A percentile compares a stretch with the other conserved stretches of the same genome.
Conservation (phyloP, 495 filamentous ascomycete species). For the Aspergillus cavernicola region DNA sequence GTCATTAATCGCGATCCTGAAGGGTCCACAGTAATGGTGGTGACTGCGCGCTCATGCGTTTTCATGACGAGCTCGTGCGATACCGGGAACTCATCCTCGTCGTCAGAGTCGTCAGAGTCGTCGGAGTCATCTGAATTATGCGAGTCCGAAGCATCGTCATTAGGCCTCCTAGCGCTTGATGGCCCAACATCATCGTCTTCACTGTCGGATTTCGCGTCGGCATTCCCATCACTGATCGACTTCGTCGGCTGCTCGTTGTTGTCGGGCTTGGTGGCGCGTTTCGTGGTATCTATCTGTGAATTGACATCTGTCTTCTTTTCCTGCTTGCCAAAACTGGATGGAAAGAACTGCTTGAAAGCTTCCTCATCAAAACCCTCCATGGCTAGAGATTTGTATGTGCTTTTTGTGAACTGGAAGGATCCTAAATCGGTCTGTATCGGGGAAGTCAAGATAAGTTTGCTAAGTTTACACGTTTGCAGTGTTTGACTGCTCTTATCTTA, state of each 20-base stretch:
- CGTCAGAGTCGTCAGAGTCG: constrained; percentile 40
- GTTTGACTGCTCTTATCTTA: constrained; percentile 27
- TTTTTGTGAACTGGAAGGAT: no score
- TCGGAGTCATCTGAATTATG: constrained; percentile 49
- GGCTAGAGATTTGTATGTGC: constrained; percentile 1
- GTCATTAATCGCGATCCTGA: constrained; percentile 81
- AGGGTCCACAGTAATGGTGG: constrained; percentile 76
- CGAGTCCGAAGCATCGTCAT: constrained; percentile 45
- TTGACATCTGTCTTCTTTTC: constrained; percentile 66
- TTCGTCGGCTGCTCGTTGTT: constrained; percentile 19
- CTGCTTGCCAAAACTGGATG: constrained; percentile 83
- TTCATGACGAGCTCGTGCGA: constrained; percentile 91
- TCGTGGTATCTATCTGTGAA: constrained; percentile 74
- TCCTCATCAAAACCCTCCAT: constrained; percentile 75
- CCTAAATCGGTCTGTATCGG: no score
- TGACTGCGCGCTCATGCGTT: constrained; percentile 86
- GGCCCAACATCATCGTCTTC: constrained; percentile 18
- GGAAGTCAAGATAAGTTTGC: constrained; percentile 21
- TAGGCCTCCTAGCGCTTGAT: constrained; percentile 13
- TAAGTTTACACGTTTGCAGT: constrained; percentile 31
- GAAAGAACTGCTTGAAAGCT: constrained; percentile 76
- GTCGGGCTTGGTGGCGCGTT: constrained; percentile 44
- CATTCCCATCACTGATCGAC: constrained; percentile 14
- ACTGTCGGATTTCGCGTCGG: constrained; percentile 11
- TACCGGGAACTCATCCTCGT: constrained; percentile 87